Evolutionary conservation across 2,329 filamentous ascomycete species (phyloP), one percentile per base, ranked within the genome.

Genomic region (Pseudopithomyces maydicus): DNA sequence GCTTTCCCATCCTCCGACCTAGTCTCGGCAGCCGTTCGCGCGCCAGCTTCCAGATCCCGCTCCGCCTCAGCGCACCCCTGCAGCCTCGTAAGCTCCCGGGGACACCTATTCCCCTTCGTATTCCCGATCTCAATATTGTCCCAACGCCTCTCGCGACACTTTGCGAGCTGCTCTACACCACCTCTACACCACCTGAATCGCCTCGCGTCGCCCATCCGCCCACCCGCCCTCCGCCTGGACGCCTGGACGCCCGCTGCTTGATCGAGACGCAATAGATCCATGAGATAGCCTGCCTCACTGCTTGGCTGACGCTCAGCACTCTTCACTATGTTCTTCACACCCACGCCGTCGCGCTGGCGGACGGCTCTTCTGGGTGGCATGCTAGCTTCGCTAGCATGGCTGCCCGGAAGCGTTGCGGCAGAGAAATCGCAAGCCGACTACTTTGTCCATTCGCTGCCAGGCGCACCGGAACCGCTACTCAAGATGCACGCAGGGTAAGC

Each of bases 401-500:
- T 75, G 29, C 71, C 74, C 1, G 63, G 65, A 51, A 61, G 55
- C 35, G 59, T 59, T 35, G 83, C 78, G 66, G 78, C 80, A 33
- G 62, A 65, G 29, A 87, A 86, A 73, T 83, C 84, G 2, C 89
- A 91, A 45, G 91, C 89, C 32, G 93, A 99, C 76, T 99, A 97
- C 78, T 98, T 89, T 79, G 90, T 99, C 52, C 88, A 87, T 68
- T 86, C 88, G 8, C 82, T 99, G 19, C 95, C 95, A 6, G 95
- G 96, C 32, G 87, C 90, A 54, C 94, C 96, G 10, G 82, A 87
- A 65, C 88, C 91, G 36, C 79, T 92, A 59, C 79, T 97, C 71
- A 97, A 97, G 82, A 98, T 98, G 94, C 95, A 98, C 83, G 94
- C 95, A 80, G 95, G 95, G 92, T 97, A 81, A 81, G 89, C 78